These are phyloP conservation scores for Talaromyces sp. DNA, from an alignment of 2,329 filamentous ascomycete genomes.

Conservation along the genomic window DNA sequence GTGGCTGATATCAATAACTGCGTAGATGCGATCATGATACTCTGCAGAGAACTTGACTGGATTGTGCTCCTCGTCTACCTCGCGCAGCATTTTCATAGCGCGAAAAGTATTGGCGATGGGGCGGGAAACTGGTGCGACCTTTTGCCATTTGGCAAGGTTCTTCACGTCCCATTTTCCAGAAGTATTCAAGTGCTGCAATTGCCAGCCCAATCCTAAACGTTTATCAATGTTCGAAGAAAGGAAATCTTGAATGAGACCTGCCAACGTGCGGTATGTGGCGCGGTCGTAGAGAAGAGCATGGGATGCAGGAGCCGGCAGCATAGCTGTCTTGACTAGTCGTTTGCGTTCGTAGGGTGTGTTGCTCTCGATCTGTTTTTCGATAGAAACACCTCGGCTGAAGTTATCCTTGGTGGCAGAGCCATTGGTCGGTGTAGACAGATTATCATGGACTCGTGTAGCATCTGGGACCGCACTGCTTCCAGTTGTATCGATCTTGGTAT, in stretches of 20 bases:
- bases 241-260: conserved; percentile 82
- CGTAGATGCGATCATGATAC: conserved; percentile 69
- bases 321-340: conserved; percentile 64
- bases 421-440: conserved; percentile 16
- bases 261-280: conserved; percentile 71
- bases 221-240: conserved; percentile 73
- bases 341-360: conserved; percentile 38
- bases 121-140: conserved; percentile 73
- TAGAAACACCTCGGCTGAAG: conserved; percentile 25
- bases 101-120: conserved; percentile 80
- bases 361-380: conserved; percentile 21
- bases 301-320: conserved; percentile 75
- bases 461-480: conserved; percentile 33
- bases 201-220: conserved; percentile 83
- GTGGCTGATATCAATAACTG: conserved; percentile 88
- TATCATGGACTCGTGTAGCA: conserved; percentile 33
- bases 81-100: conserved; percentile 89
- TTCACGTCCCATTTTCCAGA: conserved; percentile 98
- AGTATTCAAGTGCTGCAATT: conserved; percentile 82
- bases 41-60: conserved; percentile 70
- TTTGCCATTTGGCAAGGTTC: conserved; percentile 89
- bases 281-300: conserved; percentile 85
- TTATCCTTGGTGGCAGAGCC: conserved; percentile 30
- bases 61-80: conserved; percentile 81
- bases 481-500: conserved; percentile 29